Conservation (phyloP, 2,329 filamentous ascomycete genomes). For the Thelonectria rubi region DNA sequence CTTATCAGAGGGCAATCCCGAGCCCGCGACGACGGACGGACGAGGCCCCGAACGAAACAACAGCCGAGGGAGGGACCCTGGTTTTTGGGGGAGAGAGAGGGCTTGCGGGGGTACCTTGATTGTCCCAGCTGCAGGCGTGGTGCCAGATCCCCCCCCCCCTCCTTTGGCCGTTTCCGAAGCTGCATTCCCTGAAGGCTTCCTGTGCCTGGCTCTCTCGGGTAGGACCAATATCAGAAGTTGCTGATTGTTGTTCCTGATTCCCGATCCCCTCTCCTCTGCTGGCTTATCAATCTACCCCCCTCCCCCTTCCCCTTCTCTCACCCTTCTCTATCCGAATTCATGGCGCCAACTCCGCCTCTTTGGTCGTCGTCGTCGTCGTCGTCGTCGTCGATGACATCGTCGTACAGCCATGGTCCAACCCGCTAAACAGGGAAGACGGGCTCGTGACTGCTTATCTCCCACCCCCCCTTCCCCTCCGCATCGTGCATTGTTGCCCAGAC, state of each 20-base stretch:
- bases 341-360: constrained; percentile 13
- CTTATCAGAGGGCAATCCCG: constrained; percentile 1
- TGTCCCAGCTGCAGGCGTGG: neutral
- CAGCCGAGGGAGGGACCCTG: neutral
- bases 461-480: neutral
- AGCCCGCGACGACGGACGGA: neutral
- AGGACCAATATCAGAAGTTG: too few relatives aligned
- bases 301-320: too few relatives aligned
- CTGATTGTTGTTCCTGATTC: too few relatives aligned
- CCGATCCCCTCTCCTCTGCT: too few relatives aligned
- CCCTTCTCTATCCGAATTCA: neutral
- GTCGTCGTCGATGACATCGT: neutral
- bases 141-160: neutral
- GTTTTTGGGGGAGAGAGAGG: neutral
- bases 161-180: too few relatives aligned
- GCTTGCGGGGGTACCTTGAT: neutral
- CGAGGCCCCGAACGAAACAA: neutral
- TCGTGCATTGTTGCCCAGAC: neutral
- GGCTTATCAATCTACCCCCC: constrained; percentile 10
- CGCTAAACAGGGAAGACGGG: constrained; percentile 10
- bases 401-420: constrained; percentile 13
- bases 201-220: too few relatives aligned
- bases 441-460: constrained; percentile 28
- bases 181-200: too few relatives aligned
- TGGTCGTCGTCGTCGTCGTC: too few relatives aligned